Conservation (phyloP, 371 early-diverging fungal species). For the Syncephalastrum contaminatum region DNA sequence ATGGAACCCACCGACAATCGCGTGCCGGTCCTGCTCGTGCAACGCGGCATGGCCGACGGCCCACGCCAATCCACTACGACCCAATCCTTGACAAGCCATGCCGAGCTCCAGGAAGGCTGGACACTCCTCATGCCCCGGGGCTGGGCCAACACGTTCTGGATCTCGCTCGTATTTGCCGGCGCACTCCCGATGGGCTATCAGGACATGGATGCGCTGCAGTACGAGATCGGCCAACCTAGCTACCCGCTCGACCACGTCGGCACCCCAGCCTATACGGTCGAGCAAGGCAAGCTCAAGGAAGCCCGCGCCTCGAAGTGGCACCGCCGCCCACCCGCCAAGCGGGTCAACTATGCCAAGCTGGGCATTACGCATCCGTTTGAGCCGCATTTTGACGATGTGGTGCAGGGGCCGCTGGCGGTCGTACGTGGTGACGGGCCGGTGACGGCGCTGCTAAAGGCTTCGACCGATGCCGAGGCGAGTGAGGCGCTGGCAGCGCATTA, state of each 20-base stretch:
- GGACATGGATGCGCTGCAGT: constrained; percentile 56
- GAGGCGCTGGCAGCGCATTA: background rate
- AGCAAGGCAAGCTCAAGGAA: constrained; percentile 17
- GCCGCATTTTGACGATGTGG: constrained; percentile 42
- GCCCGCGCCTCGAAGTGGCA: constrained; percentile 45
- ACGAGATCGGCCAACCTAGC: constrained; percentile 52
- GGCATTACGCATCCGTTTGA: constrained; percentile 65
- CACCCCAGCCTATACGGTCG: constrained; percentile 52
- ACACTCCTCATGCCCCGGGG: constrained; percentile 80
- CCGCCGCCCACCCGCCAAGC: constrained; percentile 69
- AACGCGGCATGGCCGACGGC: constrained; percentile 38
- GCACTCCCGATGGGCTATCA: constrained; percentile 72
- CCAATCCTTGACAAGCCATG: constrained; percentile 15
- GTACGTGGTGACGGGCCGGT: constrained; percentile 2
- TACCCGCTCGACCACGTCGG: constrained; percentile 64
- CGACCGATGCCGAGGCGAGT: constrained; percentile 5
- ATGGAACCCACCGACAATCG: constrained; percentile 53
- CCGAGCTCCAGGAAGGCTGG: constrained; percentile 66
- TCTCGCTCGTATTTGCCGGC: constrained; percentile 86
- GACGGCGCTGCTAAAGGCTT: background rate
- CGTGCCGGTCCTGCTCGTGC: constrained; percentile 81
- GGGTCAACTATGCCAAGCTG: constrained; percentile 66
- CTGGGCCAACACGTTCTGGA: constrained; percentile 87
- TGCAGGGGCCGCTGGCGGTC: background rate
- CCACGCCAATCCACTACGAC: constrained; percentile 7